Percentiles rank a stretch among this genome's conserved stretches.
These are phyloP conservation scores for Penicillium capsulatum DNA, from an alignment of 2,329 filamentous ascomycete genomes.

Conservation along the genomic window DNA sequence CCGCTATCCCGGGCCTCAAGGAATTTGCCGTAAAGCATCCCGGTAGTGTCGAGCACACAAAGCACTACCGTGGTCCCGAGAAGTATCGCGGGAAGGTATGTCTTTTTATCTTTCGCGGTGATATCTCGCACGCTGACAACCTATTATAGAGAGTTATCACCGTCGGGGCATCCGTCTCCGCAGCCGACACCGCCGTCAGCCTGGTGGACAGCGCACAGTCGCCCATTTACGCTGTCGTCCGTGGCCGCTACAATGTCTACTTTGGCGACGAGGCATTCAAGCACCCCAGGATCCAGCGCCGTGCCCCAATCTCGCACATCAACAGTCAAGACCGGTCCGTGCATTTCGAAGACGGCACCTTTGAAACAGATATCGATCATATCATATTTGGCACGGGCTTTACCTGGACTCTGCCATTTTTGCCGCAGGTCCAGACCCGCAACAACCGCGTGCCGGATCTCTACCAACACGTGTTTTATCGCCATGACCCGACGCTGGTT, in stretches of 20 bases:
- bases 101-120: too few species aligned
- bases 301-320: slow-evolving; percentile 28
- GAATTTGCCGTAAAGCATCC: slow-evolving; percentile 40
- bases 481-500: slow-evolving; percentile 29
- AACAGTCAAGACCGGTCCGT: slow-evolving; percentile 48
- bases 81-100: slow-evolving; percentile 39
- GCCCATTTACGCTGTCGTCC: slow-evolving; percentile 53
- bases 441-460: slow-evolving; percentile 35
- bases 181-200: slow-evolving; percentile 58
- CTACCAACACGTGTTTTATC: slow-evolving; percentile 38
- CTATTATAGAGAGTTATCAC: slow-evolving; percentile 55
- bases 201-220: slow-evolving; percentile 45
- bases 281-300: slow-evolving; percentile 47
- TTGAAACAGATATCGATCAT: slow-evolving; percentile 53
- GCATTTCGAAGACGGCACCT: slow-evolving; percentile 53
- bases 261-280: slow-evolving; percentile 58
- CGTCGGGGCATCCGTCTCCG: slow-evolving; percentile 62
- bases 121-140: too few species aligned
- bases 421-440: slow-evolving; percentile 45
- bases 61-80: slow-evolving; percentile 36
- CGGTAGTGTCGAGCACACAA: slow-evolving; percentile 40
- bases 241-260: slow-evolving; percentile 52
- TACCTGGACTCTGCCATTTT: slow-evolving; percentile 60
- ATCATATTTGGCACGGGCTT: slow-evolving; percentile 66
- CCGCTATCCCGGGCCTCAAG: slow-evolving; percentile 40